Conservation (phyloP, 257 asterid species). For the Scutellaria baicalensis region DNA sequence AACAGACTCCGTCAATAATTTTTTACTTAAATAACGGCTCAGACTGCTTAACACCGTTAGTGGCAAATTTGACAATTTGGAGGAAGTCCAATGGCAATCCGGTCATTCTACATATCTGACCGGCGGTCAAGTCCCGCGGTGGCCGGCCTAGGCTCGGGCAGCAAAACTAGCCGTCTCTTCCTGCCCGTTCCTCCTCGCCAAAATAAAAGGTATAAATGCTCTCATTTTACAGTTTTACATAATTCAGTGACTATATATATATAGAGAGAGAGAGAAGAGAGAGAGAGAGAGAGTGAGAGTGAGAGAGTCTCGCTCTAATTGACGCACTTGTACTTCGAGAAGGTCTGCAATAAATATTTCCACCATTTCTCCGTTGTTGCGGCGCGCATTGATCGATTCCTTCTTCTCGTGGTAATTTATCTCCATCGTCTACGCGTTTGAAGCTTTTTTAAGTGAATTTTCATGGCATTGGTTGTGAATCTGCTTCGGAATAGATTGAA, state of each 20-base stretch:
- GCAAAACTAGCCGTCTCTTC: conserved; percentile 36
- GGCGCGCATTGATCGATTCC: conserved; percentile 14
- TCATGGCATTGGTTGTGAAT: conserved; percentile 7
- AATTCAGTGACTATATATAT: too few species aligned
- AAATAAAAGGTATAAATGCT: neutral
- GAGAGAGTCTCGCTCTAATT: neutral
- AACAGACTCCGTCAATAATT: too few species aligned
- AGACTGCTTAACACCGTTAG: neutral
- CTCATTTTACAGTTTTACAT: neutral
- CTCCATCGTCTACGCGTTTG: neutral
- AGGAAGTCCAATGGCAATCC: conserved; percentile 16
- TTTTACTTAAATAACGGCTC: too few species aligned
- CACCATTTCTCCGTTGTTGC: conserved; percentile 16
- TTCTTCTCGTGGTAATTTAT: conserved; percentile 23
- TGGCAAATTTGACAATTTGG: conserved; percentile 11
- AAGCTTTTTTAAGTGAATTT: neutral
- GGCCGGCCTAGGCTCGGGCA: conserved; percentile 51
- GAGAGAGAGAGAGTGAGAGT: neutral
- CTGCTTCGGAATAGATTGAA: conserved; percentile 13
- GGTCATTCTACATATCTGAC: conserved; percentile 15
- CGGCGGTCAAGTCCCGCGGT: conserved; percentile 26
- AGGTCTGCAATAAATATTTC: conserved; percentile 19
- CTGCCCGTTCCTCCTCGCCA: conserved; percentile 26
- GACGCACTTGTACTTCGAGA: conserved; percentile 1
- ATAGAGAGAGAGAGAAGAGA: neutral